These are phyloP conservation scores for Penicillium crustosum DNA, from an alignment of 2,329 filamentous ascomycete genomes.

Conservation along the genomic window DNA sequence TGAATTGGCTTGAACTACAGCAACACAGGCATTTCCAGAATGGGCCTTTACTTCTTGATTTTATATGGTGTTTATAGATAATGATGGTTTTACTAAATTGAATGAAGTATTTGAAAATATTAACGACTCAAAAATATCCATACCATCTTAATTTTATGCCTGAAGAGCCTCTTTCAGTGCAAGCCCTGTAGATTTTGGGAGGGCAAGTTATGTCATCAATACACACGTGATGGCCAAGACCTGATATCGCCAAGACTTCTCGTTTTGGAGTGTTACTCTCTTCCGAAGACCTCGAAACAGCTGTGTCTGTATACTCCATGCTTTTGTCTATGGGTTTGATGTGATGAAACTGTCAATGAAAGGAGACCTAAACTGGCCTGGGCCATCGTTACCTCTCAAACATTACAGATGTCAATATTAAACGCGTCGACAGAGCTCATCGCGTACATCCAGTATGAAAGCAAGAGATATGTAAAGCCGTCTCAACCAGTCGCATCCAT, in stretches of 20 bases:
- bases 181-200: constrained; percentile 4
- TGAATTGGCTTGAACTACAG: constrained; percentile 3
- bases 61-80: neutral
- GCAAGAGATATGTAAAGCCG: neutral
- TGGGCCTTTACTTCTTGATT: neutral
- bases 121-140: neutral
- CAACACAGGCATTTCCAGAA: neutral
- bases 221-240: neutral
- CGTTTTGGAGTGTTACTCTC: neutral
- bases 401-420: neutral
- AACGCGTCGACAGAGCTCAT: neutral
- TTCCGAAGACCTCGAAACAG: neutral
- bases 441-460: neutral
- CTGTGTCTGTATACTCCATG: neutral
- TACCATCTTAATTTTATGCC: neutral
- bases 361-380: neutral
- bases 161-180: neutral
- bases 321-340: neutral
- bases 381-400: neutral
- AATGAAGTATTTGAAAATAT: neutral
- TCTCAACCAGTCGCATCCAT: neutral
- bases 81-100: neutral
- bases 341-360: neutral
- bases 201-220: constrained; percentile 5
- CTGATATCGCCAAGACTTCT: neutral